Base-by-base conservation (phyloP, 192 early-diverging fungal species). In the Rhizoclosmatium globosum region DNA sequence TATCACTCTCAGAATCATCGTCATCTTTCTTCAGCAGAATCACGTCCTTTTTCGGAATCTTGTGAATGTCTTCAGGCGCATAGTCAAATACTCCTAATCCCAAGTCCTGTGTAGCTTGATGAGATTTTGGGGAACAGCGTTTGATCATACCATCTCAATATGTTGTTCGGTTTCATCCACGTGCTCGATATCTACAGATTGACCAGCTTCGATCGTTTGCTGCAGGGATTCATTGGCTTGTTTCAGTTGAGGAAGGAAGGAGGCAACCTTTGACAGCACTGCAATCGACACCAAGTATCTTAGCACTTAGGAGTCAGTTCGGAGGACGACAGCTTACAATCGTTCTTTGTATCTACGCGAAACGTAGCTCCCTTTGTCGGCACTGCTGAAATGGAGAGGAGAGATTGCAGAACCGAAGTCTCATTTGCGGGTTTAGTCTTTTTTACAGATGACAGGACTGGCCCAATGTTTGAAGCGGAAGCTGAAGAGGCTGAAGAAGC, bases 201-300 rank as follows among this genome's bases (percentile, higher is more conserved):
- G 67, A 6, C 77, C 77, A 31, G 13, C 3, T 61, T 56, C 67
- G 11, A 69, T 15, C 3, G 19, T n/a, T 7, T 31, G 38, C 44
- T 6, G 7, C 4, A 71, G 53, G 4, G 71, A 17, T n/a, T 78
- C 68, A 43, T 78, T 78, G 0, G 77, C 77, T 23, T 58, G 21
- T 47, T 70, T 68, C 19, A 78, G 46, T 60, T 78, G n/a, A 17
- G 77, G 77, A 3, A 78, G 67, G 39, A 78, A 78, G 6, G 47
- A 57, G 23, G 77, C 68, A 0, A 78, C 68, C 48, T 61, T 4
- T 11, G 46, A 21, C 3, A 78, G 66, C 43, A 78, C 77, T 78
- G 9, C 9, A 39, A 1, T 48, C 13, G 44, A 19, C n/a, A 13
- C 2, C 3, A 38, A 23, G 47, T 47, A 38, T 1, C 13, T 64